phyloP scores from a whole-genome alignment of 768 basidiomycete species.

The Cyathus striatus region DNA sequence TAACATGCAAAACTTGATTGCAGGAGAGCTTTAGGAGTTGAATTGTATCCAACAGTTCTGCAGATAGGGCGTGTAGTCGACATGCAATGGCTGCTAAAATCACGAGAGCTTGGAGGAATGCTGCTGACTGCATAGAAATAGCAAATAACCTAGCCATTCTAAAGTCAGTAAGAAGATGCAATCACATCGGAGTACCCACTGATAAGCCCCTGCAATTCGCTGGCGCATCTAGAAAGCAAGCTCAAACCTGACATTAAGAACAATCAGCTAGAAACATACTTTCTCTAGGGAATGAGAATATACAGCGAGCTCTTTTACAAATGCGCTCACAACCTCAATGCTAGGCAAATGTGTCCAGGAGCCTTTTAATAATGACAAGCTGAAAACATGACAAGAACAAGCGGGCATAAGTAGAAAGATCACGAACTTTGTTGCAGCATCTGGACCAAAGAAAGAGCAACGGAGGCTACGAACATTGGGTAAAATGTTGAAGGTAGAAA shows the following conservation, averaged over 20 bases:
- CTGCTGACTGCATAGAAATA: constrained; percentile 64
- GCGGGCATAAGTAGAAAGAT: not conserved
- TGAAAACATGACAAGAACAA: constrained; percentile 14
- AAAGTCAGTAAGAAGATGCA: not conserved
- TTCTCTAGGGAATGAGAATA: constrained; percentile 38
- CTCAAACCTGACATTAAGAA: too few species aligned
- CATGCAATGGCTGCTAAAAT: constrained; percentile 58
- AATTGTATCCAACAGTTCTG: constrained; percentile 37
- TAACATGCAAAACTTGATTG: not conserved
- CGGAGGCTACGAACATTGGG: constrained; percentile 34
- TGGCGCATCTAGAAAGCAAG: constrained; percentile 36
- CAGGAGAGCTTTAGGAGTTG: constrained; percentile 6
- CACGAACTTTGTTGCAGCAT: constrained; percentile 30
- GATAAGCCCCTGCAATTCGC: constrained; percentile 42
- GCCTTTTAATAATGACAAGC: constrained; percentile 48
- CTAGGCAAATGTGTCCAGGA: constrained; percentile 64
- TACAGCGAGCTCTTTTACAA: constrained; percentile 27
- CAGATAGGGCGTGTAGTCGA: constrained; percentile 41
- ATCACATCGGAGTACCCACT: constrained; percentile 24
- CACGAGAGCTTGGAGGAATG: constrained; percentile 68
- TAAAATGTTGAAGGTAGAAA: constrained; percentile 24
- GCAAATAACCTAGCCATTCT: constrained; percentile 44
- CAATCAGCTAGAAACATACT: constrained; percentile 16
- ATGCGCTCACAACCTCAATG: constrained; percentile 20
- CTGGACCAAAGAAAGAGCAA: constrained; percentile 45